Evolutionary conservation across 108 stramenopile species (phyloP).

Genomic region (Skeletonema menzelii): DNA sequence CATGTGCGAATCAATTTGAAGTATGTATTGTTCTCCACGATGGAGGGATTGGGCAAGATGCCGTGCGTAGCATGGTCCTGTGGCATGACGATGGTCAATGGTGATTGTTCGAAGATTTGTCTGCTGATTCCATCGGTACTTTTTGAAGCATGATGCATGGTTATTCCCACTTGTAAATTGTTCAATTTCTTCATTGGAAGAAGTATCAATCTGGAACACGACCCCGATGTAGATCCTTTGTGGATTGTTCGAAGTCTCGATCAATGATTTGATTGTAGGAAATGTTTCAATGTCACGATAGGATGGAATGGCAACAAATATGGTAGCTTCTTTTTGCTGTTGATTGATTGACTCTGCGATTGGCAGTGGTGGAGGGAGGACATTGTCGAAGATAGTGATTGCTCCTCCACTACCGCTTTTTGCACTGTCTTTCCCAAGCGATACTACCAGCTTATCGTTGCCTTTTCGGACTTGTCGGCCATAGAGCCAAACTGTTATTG

Average conservation of each 20-base stretch:
- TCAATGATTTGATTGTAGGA: conserved; percentile 69
- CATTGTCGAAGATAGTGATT: background rate
- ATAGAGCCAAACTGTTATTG: conserved; percentile 79
- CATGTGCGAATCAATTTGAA: conserved; percentile 95
- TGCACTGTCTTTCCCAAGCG: background rate
- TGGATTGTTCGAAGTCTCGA: conserved; percentile 61
- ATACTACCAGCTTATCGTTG: background rate
- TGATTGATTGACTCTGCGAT: background rate
- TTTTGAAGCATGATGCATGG: background rate
- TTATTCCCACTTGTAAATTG: conserved; percentile 1
- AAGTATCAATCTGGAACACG: conserved; percentile 64
- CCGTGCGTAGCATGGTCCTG: conserved; percentile 87
- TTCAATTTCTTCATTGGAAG: conserved; percentile 24
- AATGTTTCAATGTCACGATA: conserved; percentile 82
- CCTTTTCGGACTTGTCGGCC: conserved; percentile 11
- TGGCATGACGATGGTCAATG: conserved; percentile 56
- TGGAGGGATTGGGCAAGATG: conserved; percentile 69
- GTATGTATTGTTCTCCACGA: conserved; percentile 82
- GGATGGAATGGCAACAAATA: conserved; percentile 86
- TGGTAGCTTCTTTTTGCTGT: conserved; percentile 26
- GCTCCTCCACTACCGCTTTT: background rate
- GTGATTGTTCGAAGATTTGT: conserved; percentile 46
- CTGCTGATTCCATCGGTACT: conserved; percentile 10
- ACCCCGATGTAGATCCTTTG: conserved; percentile 69
- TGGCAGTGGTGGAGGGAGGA: conserved; percentile 22